Conservation (phyloP, 2,329 filamentous ascomycete genomes). For the Dryadomyces quercivorus region DNA sequence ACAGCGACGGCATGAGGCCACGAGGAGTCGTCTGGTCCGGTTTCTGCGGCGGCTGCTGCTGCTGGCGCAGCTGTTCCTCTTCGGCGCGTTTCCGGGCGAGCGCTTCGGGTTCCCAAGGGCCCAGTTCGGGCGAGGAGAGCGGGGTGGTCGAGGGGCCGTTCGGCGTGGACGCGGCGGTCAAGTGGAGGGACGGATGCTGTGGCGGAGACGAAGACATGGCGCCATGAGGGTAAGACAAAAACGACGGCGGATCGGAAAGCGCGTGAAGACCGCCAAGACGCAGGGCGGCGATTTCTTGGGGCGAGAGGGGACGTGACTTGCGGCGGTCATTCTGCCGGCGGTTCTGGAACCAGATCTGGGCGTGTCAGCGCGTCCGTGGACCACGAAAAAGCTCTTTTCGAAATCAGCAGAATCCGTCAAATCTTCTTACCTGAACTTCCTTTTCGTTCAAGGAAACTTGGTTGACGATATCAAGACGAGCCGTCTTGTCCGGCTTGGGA, state of each 20-base stretch:
- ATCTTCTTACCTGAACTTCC: conserved; percentile 78
- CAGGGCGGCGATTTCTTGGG: conserved; percentile 59
- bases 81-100: conserved; percentile 7
- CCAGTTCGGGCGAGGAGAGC: conserved; percentile 13
- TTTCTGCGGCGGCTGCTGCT: not conserved
- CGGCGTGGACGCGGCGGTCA: conserved; percentile 3
- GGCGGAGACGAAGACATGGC: conserved; percentile 9
- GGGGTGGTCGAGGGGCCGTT: conserved; percentile 11
- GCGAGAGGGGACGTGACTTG: conserved; percentile 71
- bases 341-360: conserved; percentile 95
- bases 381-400: too few relatives aligned
- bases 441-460: conserved; percentile 86
- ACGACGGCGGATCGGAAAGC: conserved; percentile 29
- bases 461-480: conserved; percentile 71
- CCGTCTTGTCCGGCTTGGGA: conserved; percentile 82
- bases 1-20: conserved; percentile 1
- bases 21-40: not conserved
- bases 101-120: conserved; percentile 12
- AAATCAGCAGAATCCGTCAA: too few relatives aligned
- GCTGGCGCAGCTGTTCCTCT: conserved; percentile 3
- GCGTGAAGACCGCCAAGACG: conserved; percentile 41
- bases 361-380: not conserved
- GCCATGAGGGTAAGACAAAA: conserved; percentile 11
- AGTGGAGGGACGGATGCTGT: conserved; percentile 4
- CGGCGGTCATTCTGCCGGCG: conserved; percentile 84